These are phyloP conservation scores for Nakazawaea holstii DNA, from an alignment of 805 yeast genomes.

Conservation along the genomic window DNA sequence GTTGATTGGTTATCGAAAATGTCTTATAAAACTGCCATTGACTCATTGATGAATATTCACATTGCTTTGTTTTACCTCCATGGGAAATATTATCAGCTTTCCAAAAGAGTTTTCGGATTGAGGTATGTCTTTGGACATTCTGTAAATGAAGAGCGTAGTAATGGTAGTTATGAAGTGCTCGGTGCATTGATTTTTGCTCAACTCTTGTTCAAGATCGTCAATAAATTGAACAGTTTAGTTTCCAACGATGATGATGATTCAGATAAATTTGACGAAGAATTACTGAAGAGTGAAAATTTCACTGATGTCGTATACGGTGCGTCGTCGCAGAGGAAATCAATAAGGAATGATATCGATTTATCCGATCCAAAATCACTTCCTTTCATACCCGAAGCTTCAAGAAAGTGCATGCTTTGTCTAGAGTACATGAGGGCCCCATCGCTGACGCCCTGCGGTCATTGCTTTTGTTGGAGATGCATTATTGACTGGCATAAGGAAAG, in stretches of 20 bases:
- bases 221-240: slow-evolving; percentile 22
- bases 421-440: slow-evolving; percentile 78
- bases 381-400: slow-evolving; percentile 62
- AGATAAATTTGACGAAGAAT: slow-evolving; percentile 4
- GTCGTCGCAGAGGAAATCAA: neutral
- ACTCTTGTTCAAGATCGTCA: slow-evolving; percentile 37
- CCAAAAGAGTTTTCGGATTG: slow-evolving; percentile 74
- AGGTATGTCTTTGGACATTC: slow-evolving; percentile 72
- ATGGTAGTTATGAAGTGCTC: slow-evolving; percentile 68
- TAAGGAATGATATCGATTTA: slow-evolving; percentile 37
- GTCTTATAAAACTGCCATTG: slow-evolving; percentile 42
- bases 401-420: slow-evolving; percentile 82
- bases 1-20: slow-evolving; percentile 16
- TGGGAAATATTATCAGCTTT: slow-evolving; percentile 75
- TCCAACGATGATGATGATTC: slow-evolving; percentile 17
- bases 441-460: slow-evolving; percentile 85
- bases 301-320: neutral
- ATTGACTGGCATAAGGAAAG: slow-evolving; percentile 84
- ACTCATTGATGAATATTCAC: slow-evolving; percentile 60
- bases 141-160: slow-evolving; percentile 35
- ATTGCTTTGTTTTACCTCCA: slow-evolving; percentile 76
- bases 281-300: slow-evolving; percentile 2
- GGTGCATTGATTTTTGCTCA: slow-evolving; percentile 61
- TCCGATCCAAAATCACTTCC: slow-evolving; percentile 52
- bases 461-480: slow-evolving; percentile 90